Evolutionary conservation across 75 land plant genomes (phyloP).

Genomic region (Pinus taeda): DNA sequence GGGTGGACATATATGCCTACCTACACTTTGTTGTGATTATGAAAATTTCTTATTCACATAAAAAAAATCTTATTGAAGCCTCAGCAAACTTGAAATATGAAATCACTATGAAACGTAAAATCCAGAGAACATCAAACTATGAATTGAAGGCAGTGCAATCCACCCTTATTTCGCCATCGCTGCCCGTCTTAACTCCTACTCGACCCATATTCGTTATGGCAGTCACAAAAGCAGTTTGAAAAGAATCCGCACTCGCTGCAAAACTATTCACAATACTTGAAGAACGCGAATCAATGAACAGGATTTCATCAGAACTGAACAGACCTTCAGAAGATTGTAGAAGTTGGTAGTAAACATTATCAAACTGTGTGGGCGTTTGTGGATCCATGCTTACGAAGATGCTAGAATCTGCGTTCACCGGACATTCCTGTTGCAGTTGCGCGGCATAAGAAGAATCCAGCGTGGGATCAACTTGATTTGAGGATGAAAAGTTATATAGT

Average conservation of each 20-base stretch:
- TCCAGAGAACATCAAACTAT: neutral
- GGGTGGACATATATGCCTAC: too few relatives aligned
- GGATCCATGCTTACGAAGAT: conserved; percentile 56
- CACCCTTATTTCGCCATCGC: conserved; percentile 46
- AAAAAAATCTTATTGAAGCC: too few relatives aligned
- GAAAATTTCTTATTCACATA: too few relatives aligned
- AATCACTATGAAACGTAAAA: too few relatives aligned
- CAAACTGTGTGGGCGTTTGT: conserved; percentile 47
- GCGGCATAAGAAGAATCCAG: conserved; percentile 40
- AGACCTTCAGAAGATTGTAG: conserved; percentile 47
- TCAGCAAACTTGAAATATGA: too few relatives aligned
- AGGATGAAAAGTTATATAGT: conserved; percentile 32
- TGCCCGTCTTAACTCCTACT: conserved; percentile 52
- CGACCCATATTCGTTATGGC: conserved; percentile 62
- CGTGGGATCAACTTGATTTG: conserved; percentile 38
- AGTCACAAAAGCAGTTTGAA: conserved; percentile 34
- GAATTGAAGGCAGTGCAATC: conserved; percentile 38
- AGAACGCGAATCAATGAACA: conserved; percentile 45
- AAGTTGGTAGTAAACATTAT: conserved; percentile 59
- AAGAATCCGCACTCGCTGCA: conserved; percentile 32
- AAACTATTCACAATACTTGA: conserved; percentile 29
- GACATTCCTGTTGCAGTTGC: conserved; percentile 39
- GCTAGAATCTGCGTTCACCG: conserved; percentile 37
- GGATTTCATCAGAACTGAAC: conserved; percentile 56
- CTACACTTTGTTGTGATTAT: too few relatives aligned